A percentile compares a stretch with the other conserved stretches of the same genome.
Conservation (phyloP, 108 stramenopile species). For the Conticribra weissflogii region DNA sequence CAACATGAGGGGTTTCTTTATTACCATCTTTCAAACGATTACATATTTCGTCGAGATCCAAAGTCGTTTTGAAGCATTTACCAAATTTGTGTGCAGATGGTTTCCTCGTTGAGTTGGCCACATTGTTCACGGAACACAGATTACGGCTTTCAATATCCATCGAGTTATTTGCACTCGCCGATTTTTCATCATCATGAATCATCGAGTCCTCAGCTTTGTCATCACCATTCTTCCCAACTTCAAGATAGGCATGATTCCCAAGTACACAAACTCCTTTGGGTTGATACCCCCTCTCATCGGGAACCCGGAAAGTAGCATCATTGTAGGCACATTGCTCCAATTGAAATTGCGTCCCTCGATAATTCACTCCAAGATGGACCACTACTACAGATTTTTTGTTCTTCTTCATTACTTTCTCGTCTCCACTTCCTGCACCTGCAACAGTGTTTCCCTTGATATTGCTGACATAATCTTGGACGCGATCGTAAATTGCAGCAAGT, state of each 20-base stretch:
- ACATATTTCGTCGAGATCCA: conserved; percentile 44
- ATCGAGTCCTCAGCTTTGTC: neutral
- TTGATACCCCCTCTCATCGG: conserved; percentile 81
- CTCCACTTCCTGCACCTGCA: too few species aligned
- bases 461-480: too few species aligned
- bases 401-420: neutral
- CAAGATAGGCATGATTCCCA: neutral
- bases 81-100: conserved; percentile 14
- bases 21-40: conserved; percentile 19
- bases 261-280: conserved; percentile 63
- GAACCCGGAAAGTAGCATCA: conserved; percentile 90
- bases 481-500: conserved; percentile 36
- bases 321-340: conserved; percentile 93
- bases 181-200: neutral
- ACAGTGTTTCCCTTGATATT: too few species aligned
- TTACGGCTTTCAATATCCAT: neutral
- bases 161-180: neutral
- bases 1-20: conserved; percentile 13
- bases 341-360: conserved; percentile 58
- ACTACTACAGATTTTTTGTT: conserved; percentile 14
- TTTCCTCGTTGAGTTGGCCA: too few species aligned
- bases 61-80: conserved; percentile 49
- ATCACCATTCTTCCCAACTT: neutral
- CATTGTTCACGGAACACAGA: too few species aligned
- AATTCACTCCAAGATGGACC: conserved; percentile 84